phyloP scores from a whole-genome alignment of 2,329 filamentous ascomycete species.

The Mollisiaceae sp. region DNA sequence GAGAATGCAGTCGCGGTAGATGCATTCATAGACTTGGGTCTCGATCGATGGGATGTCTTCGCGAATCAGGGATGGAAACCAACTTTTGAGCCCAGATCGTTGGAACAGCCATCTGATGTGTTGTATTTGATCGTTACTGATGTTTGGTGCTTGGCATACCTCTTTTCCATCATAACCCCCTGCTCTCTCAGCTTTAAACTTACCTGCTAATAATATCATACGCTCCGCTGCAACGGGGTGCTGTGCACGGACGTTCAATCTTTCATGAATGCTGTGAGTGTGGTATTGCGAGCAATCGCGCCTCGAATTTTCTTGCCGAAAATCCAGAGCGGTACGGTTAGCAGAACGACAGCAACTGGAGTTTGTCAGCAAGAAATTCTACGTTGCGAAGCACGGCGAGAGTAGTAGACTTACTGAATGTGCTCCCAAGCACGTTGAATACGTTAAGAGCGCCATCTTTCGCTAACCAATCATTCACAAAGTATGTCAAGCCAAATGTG shows the following conservation, averaged over 20 bases:
- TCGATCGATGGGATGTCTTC: neutral
- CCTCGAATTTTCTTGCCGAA: slow-evolving; percentile 34
- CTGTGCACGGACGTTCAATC: slow-evolving; percentile 12
- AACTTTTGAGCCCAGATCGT: neutral
- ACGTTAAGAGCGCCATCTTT: slow-evolving; percentile 44
- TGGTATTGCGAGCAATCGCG: slow-evolving; percentile 27
- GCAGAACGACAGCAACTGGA: slow-evolving; percentile 28
- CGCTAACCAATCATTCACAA: slow-evolving; percentile 50
- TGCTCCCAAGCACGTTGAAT: slow-evolving; percentile 46
- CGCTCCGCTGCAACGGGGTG: neutral
- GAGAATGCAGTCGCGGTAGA: no score
- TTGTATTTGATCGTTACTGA: neutral
- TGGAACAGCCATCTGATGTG: neutral
- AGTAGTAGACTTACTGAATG: slow-evolving; percentile 21
- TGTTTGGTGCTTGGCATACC: neutral
- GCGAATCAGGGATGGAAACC: neutral
- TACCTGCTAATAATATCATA: neutral
- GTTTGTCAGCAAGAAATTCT: neutral
- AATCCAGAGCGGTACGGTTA: slow-evolving; percentile 33
- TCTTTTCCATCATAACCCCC: neutral
- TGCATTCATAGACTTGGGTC: neutral
- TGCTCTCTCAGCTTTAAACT: neutral
- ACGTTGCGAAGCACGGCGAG: neutral
- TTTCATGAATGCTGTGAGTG: slow-evolving; percentile 31
- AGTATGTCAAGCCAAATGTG: slow-evolving; percentile 50